Conservation (phyloP, 2,329 filamentous ascomycete species). For the Cytospora paraplurivora region DNA sequence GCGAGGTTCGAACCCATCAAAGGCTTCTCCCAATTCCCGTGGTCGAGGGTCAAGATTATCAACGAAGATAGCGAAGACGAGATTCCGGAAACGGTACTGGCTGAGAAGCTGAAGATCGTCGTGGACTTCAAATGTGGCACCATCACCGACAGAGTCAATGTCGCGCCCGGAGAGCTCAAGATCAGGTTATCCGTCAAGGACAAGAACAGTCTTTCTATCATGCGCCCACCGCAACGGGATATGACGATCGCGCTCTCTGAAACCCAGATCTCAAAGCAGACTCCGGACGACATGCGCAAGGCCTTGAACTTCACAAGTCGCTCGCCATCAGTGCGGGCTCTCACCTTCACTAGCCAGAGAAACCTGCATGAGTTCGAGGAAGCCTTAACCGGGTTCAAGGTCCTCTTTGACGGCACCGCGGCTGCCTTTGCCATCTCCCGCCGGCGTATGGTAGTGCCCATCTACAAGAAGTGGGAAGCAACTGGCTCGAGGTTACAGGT, state of each 20-base stretch:
- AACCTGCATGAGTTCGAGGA: constrained; percentile 79
- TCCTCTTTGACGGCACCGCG: constrained; percentile 73
- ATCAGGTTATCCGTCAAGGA: constrained; percentile 65
- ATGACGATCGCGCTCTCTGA: constrained; percentile 76
- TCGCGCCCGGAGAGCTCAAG: constrained; percentile 73
- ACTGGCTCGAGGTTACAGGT: constrained; percentile 78
- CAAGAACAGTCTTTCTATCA: constrained; percentile 63
- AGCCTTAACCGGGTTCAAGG: constrained; percentile 77
- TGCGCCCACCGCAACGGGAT: constrained; percentile 75
- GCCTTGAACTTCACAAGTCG: constrained; percentile 61
- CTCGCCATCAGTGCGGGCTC: constrained; percentile 68
- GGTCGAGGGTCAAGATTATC: constrained; percentile 71
- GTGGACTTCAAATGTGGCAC: constrained; percentile 76
- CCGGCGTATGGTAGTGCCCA: constrained; percentile 84
- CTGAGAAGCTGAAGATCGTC: constrained; percentile 74
- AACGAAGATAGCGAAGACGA: constrained; percentile 69
- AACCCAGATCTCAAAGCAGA: constrained; percentile 62
- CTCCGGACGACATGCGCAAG: constrained; percentile 64
- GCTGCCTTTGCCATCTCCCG: constrained; percentile 78
- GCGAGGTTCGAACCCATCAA: constrained; percentile 52
- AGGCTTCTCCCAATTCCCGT: constrained; percentile 56
- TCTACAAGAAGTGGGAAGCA: constrained; percentile 93
- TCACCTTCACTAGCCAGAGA: constrained; percentile 65
- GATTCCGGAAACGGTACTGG: constrained; percentile 68
- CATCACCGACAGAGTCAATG: constrained; percentile 80